Conservation (phyloP, 2,329 filamentous ascomycete genomes). For the Aspergillus sp. region DNA sequence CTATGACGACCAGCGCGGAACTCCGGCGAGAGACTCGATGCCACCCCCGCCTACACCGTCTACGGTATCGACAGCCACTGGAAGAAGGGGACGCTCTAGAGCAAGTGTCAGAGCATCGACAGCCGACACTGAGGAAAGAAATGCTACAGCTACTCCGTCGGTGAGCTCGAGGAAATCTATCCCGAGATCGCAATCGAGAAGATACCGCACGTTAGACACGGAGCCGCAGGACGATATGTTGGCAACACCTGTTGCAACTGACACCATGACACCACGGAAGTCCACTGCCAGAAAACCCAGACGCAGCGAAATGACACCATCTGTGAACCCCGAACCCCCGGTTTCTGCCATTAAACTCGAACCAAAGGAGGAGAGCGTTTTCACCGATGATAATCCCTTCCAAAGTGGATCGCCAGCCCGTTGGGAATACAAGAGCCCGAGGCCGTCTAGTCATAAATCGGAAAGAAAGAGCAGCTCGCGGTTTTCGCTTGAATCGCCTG, state of each 20-base stretch:
- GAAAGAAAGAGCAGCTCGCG: slow-evolving; percentile 55
- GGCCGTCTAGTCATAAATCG: slow-evolving; percentile 21
- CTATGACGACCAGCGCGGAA: slow-evolving; percentile 60
- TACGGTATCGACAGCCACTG: slow-evolving; percentile 56
- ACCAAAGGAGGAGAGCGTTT: slow-evolving; percentile 63
- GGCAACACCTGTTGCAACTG: slow-evolving; percentile 41
- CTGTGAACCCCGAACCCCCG: slow-evolving; percentile 39
- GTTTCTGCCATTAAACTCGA: slow-evolving; percentile 48
- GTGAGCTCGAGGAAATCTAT: slow-evolving; percentile 34
- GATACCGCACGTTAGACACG: slow-evolving; percentile 33
- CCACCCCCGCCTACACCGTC: slow-evolving; percentile 52
- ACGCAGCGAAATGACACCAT: slow-evolving; percentile 49
- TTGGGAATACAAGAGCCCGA: slow-evolving; percentile 49
- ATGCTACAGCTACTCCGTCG: slow-evolving; percentile 30
- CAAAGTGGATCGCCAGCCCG: slow-evolving; percentile 74
- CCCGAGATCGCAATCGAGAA: slow-evolving; percentile 39
- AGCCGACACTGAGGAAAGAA: slow-evolving; percentile 38
- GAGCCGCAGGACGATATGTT: slow-evolving; percentile 35
- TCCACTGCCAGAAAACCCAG: slow-evolving; percentile 56
- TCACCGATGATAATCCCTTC: slow-evolving; percentile 90
- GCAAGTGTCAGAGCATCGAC: slow-evolving; percentile 50
- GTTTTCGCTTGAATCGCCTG: slow-evolving; percentile 37
- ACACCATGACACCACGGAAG: slow-evolving; percentile 37
- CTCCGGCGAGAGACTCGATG: slow-evolving; percentile 49
- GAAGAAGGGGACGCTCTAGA: slow-evolving; percentile 57